A percentile compares a stretch with the other conserved stretches of the same genome.
These are phyloP conservation scores for Polytrichum formosum DNA, from an alignment of 225 moss, liverwort and hornwort genomes.

Conservation along the genomic window DNA sequence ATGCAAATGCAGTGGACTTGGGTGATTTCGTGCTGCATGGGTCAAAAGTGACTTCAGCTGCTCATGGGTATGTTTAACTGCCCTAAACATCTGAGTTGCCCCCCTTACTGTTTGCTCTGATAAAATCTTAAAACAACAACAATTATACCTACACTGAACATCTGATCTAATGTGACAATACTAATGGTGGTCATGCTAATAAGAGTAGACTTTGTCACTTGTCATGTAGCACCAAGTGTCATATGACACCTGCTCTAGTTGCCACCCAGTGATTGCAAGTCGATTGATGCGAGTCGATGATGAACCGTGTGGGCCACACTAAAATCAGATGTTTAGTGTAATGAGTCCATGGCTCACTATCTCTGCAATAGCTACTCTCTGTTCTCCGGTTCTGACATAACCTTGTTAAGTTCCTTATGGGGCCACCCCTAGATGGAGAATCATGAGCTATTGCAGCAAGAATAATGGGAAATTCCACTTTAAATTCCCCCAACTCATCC, in stretches of 20 bases:
- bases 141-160: background rate
- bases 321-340: too few species aligned
- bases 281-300: too few species aligned
- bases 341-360: too few species aligned
- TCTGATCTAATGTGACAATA: background rate
- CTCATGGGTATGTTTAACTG: slow-evolving; percentile 41
- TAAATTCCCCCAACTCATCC: too few species aligned
- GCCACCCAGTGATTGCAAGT: background rate
- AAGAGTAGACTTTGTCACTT: background rate
- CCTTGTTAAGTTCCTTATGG: too few species aligned
- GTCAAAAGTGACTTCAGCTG: slow-evolving; percentile 53
- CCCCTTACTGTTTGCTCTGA: background rate
- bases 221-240: too few species aligned
- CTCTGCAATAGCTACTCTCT: too few species aligned
- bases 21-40: slow-evolving; percentile 42
- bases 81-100: background rate
- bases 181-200: background rate
- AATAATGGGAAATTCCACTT: too few species aligned
- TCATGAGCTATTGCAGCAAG: too few species aligned
- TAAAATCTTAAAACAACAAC: background rate
- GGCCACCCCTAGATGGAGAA: too few species aligned
- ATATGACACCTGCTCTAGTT: background rate
- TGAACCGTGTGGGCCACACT: too few species aligned
- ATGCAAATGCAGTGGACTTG: slow-evolving; percentile 31
- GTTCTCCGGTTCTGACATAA: too few species aligned